Percentiles rank a stretch among this genome's conserved stretches.
phyloP scores from a whole-genome alignment of 805 yeast genomes.

The Scheffersomyces amazonensis region DNA sequence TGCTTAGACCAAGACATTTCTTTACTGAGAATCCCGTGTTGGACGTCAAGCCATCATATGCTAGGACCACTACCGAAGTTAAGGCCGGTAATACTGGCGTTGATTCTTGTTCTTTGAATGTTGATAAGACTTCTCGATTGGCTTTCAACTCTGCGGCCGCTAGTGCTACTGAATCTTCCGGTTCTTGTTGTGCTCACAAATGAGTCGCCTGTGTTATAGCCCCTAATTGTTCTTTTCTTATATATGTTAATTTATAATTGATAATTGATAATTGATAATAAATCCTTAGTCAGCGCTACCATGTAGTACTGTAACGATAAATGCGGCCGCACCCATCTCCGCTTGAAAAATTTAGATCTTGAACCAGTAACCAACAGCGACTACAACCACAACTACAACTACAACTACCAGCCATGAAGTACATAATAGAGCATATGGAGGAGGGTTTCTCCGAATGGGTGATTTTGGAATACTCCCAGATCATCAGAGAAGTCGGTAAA shows the following conservation, averaged over 20 bases:
- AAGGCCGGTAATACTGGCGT: conserved; percentile 30
- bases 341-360: too few relatives aligned
- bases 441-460: conserved; percentile 97
- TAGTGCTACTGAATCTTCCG: background rate
- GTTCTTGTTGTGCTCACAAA: conserved; percentile 17
- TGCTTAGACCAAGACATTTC: conserved; percentile 77
- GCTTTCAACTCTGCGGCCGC: conserved; percentile 20
- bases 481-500: conserved; percentile 77
- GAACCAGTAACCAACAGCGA: too few relatives aligned
- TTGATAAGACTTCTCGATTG: conserved; percentile 38
- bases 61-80: conserved; percentile 40
- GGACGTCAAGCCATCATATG: conserved; percentile 65
- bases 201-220: too few relatives aligned
- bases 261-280: too few relatives aligned
- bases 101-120: conserved; percentile 32
- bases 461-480: conserved; percentile 77
- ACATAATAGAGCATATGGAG: conserved; percentile 97
- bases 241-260: too few relatives aligned
- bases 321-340: too few relatives aligned
- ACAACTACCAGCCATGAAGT: conserved; percentile 54
- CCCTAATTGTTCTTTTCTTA: too few relatives aligned
- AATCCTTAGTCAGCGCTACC: too few relatives aligned
- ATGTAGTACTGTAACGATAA: too few relatives aligned
- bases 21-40: conserved; percentile 75
- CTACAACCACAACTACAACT: background rate